Conservation (phyloP, 805 yeast genomes). For the Yarrowia osloensis region DNA sequence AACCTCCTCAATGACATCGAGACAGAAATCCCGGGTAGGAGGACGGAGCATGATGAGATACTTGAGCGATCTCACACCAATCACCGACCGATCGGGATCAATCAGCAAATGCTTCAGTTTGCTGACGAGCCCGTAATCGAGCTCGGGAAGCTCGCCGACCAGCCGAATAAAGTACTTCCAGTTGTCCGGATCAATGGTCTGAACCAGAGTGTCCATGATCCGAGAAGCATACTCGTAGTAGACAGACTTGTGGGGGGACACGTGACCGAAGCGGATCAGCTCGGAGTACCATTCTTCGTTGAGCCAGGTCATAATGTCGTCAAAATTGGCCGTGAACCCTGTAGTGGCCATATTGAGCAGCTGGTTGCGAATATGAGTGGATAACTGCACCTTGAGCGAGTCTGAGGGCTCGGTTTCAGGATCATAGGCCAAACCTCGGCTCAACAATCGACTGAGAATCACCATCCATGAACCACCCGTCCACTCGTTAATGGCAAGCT, state of each 20-base stretch:
- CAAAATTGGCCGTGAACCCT: slow-evolving; percentile 71
- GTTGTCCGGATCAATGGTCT: slow-evolving; percentile 80
- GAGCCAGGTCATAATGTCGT: slow-evolving; percentile 83
- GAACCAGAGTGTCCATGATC: slow-evolving; percentile 75
- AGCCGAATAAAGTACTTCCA: slow-evolving; percentile 78
- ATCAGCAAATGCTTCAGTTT: slow-evolving; percentile 72
- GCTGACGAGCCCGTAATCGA: slow-evolving; percentile 61
- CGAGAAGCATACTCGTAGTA: slow-evolving; percentile 72
- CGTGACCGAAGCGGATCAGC: slow-evolving; percentile 39
- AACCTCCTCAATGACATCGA: slow-evolving; percentile 44
- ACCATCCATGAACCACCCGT: slow-evolving; percentile 75
- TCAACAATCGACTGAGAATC: slow-evolving; percentile 71
- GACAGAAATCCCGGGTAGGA: slow-evolving; percentile 60
- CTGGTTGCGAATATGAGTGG: slow-evolving; percentile 61
- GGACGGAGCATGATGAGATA: slow-evolving; percentile 86
- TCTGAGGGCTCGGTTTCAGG: slow-evolving; percentile 32
- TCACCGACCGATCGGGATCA: slow-evolving; percentile 78
- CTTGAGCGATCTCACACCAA: slow-evolving; percentile 82
- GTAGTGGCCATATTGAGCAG: slow-evolving; percentile 71
- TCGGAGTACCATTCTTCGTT: slow-evolving; percentile 92
- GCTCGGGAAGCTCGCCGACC: slow-evolving; percentile 81
- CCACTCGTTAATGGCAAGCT: slow-evolving; percentile 53
- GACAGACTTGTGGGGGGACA: slow-evolving; percentile 33
- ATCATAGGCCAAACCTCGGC: slow-evolving; percentile 62
- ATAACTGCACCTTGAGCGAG: slow-evolving; percentile 36